phyloP scores from a whole-genome alignment of 2,329 filamentous ascomycete genomes.

The Colletotrichum chrysophilum region DNA sequence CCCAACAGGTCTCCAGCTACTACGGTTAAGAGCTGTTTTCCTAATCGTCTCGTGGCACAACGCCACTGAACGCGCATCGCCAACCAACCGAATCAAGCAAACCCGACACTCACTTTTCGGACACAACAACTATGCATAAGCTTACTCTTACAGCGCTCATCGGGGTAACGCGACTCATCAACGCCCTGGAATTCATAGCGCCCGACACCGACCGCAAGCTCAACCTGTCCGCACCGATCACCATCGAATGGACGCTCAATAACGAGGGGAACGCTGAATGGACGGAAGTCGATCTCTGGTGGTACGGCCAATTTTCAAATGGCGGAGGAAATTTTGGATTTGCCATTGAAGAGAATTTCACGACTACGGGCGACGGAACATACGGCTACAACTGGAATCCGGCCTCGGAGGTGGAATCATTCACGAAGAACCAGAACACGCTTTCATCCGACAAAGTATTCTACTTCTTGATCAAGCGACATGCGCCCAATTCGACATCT shows the following conservation, averaged over 20 bases:
- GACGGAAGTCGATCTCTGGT: background rate
- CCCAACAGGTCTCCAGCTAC: accelerated
- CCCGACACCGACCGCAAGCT: background rate
- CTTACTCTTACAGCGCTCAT: background rate
- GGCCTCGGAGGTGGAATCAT: background rate
- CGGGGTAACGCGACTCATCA: background rate
- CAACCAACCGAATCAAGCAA: background rate
- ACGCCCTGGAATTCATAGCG: background rate
- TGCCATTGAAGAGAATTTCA: background rate
- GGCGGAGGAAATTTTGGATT: background rate
- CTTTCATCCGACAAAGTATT: background rate
- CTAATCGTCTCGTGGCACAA: background rate
- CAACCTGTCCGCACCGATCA: background rate
- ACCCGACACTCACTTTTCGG: background rate
- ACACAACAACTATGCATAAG: background rate
- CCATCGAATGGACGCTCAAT: background rate
- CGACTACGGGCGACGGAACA: background rate
- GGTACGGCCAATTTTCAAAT: background rate
- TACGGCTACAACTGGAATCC: background rate
- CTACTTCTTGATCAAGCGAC: background rate
- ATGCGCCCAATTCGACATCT: background rate
- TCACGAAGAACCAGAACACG: background rate
- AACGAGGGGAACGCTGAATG: background rate
- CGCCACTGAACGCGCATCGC: background rate
- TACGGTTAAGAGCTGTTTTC: background rate